Percentiles rank a stretch among this genome's conserved stretches.
Conservation (phyloP, 2,329 filamentous ascomycete genomes). For the Colletotrichum sp. region DNA sequence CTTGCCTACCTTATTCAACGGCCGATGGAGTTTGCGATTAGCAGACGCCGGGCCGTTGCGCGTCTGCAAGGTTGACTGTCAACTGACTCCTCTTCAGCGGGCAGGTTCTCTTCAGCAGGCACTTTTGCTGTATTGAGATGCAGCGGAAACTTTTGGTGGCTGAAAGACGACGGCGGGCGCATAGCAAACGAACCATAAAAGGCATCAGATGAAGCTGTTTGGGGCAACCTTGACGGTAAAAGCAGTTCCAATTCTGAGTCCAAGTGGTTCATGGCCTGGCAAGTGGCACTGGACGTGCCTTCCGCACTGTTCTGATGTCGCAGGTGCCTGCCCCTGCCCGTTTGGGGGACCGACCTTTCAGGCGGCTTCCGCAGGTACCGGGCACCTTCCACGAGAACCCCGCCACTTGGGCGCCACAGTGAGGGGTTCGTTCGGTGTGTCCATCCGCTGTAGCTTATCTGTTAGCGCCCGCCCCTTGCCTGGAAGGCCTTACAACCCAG, state of each 20-base stretch:
- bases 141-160: not conserved
- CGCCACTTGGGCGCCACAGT: not conserved
- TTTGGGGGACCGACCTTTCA: not conserved
- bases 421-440: not conserved
- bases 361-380: not conserved
- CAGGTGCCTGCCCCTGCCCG: not conserved
- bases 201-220: not conserved
- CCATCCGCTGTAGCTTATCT: not conserved
- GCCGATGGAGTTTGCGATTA: not conserved
- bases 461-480: not conserved
- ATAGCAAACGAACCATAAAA: not conserved
- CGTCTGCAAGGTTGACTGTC: not conserved
- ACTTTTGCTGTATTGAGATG: not conserved
- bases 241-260: not conserved
- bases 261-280: conserved; percentile 16
- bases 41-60: not conserved
- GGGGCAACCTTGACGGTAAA: not conserved
- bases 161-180: not conserved
- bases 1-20: not conserved
- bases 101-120: not conserved
- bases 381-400: not conserved
- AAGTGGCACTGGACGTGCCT: not conserved
- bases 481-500: not conserved
- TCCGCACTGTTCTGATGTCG: not conserved
- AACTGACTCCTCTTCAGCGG: not conserved